Percentiles rank a stretch among this genome's conserved stretches.
phyloP scores from a whole-genome alignment of 805 yeast species.

The Yamadazyma kitorensis region DNA sequence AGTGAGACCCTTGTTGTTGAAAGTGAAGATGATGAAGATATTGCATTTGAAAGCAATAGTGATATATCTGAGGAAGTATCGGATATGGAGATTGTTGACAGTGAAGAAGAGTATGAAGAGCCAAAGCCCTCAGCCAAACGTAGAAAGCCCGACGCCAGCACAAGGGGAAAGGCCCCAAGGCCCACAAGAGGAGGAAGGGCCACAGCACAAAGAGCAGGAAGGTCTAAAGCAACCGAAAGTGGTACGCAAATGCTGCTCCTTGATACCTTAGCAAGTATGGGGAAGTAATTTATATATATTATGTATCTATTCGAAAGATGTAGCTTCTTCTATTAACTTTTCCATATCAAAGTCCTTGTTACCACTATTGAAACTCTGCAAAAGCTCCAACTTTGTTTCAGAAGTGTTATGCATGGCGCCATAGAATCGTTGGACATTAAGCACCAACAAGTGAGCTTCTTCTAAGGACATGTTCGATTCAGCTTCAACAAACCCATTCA shows the following conservation, averaged over 20 bases:
- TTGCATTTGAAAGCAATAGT: constrained; percentile 1
- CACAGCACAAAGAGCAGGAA: constrained; percentile 1
- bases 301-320: constrained; percentile 53
- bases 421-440: constrained; percentile 79
- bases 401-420: constrained; percentile 54
- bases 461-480: constrained; percentile 64
- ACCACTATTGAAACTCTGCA: constrained; percentile 71
- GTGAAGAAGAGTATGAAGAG: constrained; percentile 7
- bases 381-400: constrained; percentile 51
- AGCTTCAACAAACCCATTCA: constrained; percentile 82
- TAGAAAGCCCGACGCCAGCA: not conserved
- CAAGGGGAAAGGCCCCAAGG: constrained; percentile 3
- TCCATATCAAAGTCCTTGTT: constrained; percentile 64
- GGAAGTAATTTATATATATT: constrained; percentile 4
- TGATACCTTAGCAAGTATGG: constrained; percentile 15
- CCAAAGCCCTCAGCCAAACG: constrained; percentile 4
- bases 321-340: constrained; percentile 65
- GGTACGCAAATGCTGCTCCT: constrained; percentile 8
- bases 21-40: constrained; percentile 6
- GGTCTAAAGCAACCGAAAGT: not conserved
- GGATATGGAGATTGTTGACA: constrained; percentile 3
- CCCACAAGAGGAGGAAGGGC: constrained; percentile 1
- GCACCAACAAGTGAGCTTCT: constrained; percentile 74
- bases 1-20: constrained; percentile 3
- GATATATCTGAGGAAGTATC: constrained; percentile 4